Base-by-base conservation (phyloP, 208 protist species). In the Acanthamoeba healyi region DNA sequence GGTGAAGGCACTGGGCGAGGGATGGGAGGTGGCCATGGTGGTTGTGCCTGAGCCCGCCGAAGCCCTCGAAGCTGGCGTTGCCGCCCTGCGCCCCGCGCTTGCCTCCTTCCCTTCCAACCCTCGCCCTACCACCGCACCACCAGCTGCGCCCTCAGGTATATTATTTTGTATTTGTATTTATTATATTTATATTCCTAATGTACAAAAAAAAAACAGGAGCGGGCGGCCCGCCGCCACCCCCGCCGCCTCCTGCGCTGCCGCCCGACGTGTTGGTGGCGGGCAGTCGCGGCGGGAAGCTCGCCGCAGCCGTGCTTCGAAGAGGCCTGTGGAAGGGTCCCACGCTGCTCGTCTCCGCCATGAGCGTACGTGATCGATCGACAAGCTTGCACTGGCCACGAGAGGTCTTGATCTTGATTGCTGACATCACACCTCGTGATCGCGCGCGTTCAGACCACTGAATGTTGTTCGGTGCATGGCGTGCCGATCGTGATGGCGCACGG, bases 231-330 rank as follows among this genome's bases (percentile, higher is more conserved):
- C 67, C 67, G 67, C 67, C 67, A 22, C 67, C 67, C 22, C 67
- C 67, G 26, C 67, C 67, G 32, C 67, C 67, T 24, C 67, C 67
- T 6, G 7, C 67, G 26, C 67, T 42, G n/a, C 67, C 67, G 38
- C 67, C 67, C 1, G 67, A 77, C 67, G 67, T 77, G 67, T 29
- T 77, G 67, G 67, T 77, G 67, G 67, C 67, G 24, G 67, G 67
- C 26, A 77, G 67, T 29, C 67, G 67, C 29, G 67, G 67, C 5
- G 67, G 67, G 32, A 77, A 77, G 67, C 19, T 44, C 67, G 67
- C n/a, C 29, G 67, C 67, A 1, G 67, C 67, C 29, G 34, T 40
- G 0, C 67, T 77, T 14, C 67, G 67, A 10, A n/a, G 67, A 34
- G 67, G 67, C 1, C 32, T 77, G 17, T 77, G 67, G 67, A 36